Evolutionary conservation across 257 asterid species (phyloP), one percentile per base, ranked within the genome.

Genomic region (Primulina huaijiensis): DNA sequence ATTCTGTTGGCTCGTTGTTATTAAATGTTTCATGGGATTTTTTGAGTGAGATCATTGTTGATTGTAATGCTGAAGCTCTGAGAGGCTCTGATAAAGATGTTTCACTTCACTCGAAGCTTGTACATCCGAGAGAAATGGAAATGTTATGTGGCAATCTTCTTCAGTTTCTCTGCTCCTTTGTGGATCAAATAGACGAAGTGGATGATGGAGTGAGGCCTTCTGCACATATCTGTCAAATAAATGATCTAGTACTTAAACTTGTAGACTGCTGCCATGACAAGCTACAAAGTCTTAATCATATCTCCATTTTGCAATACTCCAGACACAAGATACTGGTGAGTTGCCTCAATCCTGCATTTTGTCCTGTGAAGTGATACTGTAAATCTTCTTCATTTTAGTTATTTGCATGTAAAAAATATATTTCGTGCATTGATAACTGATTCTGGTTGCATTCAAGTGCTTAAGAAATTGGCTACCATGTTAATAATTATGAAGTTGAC

Each of bases 241-340:
- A 71, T 66, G 62, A 73, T 76, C 77, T 85, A 53, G 81, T 90
- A 37, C 92, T 96, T 31, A 75, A 79, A 52, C 82, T 94, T 34
- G 61, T 84, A 63, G 40, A 72, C 73, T 81, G 83, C 84, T 86
- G 88, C 83, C 80, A 82, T 74, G 67, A 71, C 11, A 74, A 82
- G 71, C 79, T 74, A 64, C 85, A 75, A 69, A 72, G 70, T 38
- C 56, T 74, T 34, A 67, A 58, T 38, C 73, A 72, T 78, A 65
- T 74, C 74, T 81, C 81, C 40, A 77, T 82, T 31, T 84, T 79
- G 70, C 86, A 81, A 57, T 94, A 90, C 77, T 72, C 83, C 79
- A 87, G 86, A 65, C 96, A 94, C 85, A 90, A 94, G 83, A 71
- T 91, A 43, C 82, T 94, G 96, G 98, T 92, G 84, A 63, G 16